A percentile compares a stretch with the other conserved stretches of the same genome.
Conservation (phyloP, 768 basidiomycete genomes). For the Rhizopogon vinicolor region DNA sequence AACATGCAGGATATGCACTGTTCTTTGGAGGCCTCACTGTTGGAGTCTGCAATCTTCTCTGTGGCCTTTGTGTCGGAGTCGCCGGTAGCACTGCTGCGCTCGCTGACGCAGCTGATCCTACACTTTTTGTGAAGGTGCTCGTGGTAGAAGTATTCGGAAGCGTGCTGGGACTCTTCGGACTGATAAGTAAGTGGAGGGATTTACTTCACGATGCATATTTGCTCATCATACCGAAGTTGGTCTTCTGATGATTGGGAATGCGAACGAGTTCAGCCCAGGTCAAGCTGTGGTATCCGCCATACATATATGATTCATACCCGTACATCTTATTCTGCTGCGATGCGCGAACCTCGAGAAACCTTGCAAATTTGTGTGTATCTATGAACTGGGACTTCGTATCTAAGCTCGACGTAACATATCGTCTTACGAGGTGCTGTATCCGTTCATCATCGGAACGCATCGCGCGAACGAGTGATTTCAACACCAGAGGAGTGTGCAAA, state of each 20-base stretch:
- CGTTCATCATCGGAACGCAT: not conserved
- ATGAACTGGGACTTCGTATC: too few species aligned
- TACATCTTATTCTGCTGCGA: too few species aligned
- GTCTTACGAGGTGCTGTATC: too few species aligned
- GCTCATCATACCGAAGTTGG: constrained; percentile 51
- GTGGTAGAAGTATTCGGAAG: constrained; percentile 94
- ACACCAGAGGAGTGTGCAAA: constrained; percentile 64
- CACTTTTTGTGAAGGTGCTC: constrained; percentile 93
- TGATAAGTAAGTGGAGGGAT: constrained; percentile 65
- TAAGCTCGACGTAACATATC: too few species aligned
- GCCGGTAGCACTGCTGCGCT: constrained; percentile 95
- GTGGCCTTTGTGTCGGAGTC: constrained; percentile 91
- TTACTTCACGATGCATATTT: not conserved
- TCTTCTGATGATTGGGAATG: constrained; percentile 68
- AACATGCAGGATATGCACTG: constrained; percentile 71
- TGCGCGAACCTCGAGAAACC: too few species aligned
- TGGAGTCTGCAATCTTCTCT: constrained; percentile 90
- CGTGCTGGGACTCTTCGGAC: constrained; percentile 87
- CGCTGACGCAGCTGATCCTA: constrained; percentile 92
- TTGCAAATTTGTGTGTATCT: too few species aligned
- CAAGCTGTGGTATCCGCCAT: constrained; percentile 16
- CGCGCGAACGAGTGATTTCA: constrained; percentile 43
- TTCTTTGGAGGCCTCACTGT: constrained; percentile 98
- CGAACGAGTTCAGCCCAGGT: constrained; percentile 49
- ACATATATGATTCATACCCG: not conserved